Evolutionary conservation across 2,329 filamentous ascomycete species (phyloP), one percentile per base, ranked within the genome.

Genomic region (Xylaria sp.): DNA sequence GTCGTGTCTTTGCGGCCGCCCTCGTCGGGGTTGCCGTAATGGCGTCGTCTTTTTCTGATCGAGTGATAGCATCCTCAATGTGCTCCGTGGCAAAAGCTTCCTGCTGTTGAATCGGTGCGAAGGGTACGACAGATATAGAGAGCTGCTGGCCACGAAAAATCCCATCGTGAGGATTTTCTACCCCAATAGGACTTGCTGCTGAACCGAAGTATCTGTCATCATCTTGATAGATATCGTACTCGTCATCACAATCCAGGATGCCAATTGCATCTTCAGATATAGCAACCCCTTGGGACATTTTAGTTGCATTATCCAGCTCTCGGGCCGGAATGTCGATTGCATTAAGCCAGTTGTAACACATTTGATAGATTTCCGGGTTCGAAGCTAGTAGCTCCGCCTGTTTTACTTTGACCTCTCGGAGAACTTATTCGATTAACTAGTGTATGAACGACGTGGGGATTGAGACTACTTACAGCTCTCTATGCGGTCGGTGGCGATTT

Each of bases 321-420:
- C 64, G 61, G 38, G 66, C 51, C 3, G 73, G 71, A 58, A 73
- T 69, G 6, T 61, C 17, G 29, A 73, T 74, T 0, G 70, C 66
- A 1, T 36, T 49, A 2, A 75, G 66, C 74, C 74, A 76, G 29
- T 31, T 47, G 5, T 29, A 38, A 38, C 70, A 72, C 42, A 59
- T 60, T 6, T 65, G 9, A n/a, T 64, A 29, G 27, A 75, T 20
- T 11, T 70, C 68, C 3, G 54, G n/a, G 29, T 73, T 58, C 3
- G 62, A 58, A 29, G 68, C 29, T 11, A 76, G 64, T 9, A 75
- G 29, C 22, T 69, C 45, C 2, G 57, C 50, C 44, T 76, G 74
- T 10, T 66, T 68, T 3, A 11, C 25, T 55, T 66, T 67, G 22
- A 74, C 56, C 20, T 51, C 60, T 17, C 67, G 45, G n/a, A 75